A percentile compares a stretch with the other conserved stretches of the same genome.
These are phyloP conservation scores for Eutypella sp. DNA, from an alignment of 2,329 filamentous ascomycete genomes.

Conservation along the genomic window DNA sequence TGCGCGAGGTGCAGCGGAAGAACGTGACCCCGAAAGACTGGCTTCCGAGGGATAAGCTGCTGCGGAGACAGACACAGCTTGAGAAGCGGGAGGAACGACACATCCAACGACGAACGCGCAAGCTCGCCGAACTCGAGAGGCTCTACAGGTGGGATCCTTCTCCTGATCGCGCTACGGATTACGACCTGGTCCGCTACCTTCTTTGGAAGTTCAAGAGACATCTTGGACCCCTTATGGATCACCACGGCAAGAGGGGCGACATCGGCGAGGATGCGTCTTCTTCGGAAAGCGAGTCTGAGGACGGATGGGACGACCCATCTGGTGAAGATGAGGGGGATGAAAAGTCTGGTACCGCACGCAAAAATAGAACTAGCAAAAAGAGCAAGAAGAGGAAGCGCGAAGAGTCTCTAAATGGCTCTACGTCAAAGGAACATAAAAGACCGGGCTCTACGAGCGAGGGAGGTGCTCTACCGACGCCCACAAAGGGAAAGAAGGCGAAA, in stretches of 20 bases:
- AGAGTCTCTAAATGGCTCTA: background rate
- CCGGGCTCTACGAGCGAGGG: slow-evolving; percentile 1
- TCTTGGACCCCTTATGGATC: slow-evolving; percentile 12
- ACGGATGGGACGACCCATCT: background rate
- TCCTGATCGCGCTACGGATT: slow-evolving; percentile 9
- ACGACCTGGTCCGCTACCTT: slow-evolving; percentile 11
- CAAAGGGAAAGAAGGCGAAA: slow-evolving; percentile 2
- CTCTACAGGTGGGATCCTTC: slow-evolving; percentile 10
- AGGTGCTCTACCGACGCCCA: background rate
- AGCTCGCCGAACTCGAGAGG: slow-evolving; percentile 9
- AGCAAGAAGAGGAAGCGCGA: slow-evolving; percentile 4
- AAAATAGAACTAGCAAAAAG: background rate
- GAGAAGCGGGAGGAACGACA: slow-evolving; percentile 11
- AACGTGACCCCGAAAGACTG: slow-evolving; percentile 7
- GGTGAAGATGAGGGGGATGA: background rate
- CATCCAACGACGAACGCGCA: slow-evolving; percentile 5
- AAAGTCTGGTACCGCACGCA: background rate
- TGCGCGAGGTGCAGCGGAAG: slow-evolving; percentile 7
- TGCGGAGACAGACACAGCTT: slow-evolving; percentile 8
- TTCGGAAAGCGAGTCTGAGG: background rate
- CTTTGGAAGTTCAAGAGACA: slow-evolving; percentile 15
- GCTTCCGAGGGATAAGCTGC: slow-evolving; percentile 8
- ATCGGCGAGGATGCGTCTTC: background rate
- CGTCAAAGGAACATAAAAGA: background rate
- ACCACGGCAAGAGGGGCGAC: background rate